phyloP scores from a whole-genome alignment of 495 filamentous ascomycete genomes.

The Talaromyces nanjingensis region DNA sequence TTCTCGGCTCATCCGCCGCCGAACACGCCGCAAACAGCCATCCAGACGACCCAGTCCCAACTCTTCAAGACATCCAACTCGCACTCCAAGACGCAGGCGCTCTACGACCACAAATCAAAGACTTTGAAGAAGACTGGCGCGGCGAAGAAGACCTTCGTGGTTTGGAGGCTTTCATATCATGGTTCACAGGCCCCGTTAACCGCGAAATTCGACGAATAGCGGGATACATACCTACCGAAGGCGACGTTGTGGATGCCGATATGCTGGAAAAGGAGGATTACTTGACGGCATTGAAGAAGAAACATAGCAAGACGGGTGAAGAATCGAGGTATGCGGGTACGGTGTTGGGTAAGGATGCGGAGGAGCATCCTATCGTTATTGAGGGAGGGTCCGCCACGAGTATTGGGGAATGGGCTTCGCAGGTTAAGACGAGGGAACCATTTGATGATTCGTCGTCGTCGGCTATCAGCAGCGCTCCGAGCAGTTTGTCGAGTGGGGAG shows the following conservation, averaged over 20 bases:
- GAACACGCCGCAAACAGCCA: conserved; percentile 51
- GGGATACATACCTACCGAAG: conserved; percentile 42
- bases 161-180: conserved; percentile 63
- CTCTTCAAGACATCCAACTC: conserved; percentile 71
- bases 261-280: conserved; percentile 61
- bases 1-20: conserved; percentile 59
- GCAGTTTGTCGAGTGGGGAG: conserved; percentile 33
- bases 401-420: conserved; percentile 57
- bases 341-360: conserved; percentile 60
- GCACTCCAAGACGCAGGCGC: conserved; percentile 71
- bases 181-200: conserved; percentile 62
- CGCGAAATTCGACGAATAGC: conserved; percentile 67
- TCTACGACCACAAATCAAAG: conserved; percentile 52
- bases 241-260: conserved; percentile 39
- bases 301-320: conserved; percentile 75
- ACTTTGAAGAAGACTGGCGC: conserved; percentile 50
- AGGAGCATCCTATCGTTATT: conserved; percentile 59
- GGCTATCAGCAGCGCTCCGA: conserved; percentile 37
- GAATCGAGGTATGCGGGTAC: conserved; percentile 77
- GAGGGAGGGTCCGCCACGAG: conserved; percentile 64
- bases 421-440: conserved; percentile 27
- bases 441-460: conserved; percentile 30
- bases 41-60: conserved; percentile 40
- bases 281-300: conserved; percentile 71
- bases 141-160: conserved; percentile 67